Conservation (phyloP, 2,329 filamentous ascomycete species). For the Fusarium albosuccineum region DNA sequence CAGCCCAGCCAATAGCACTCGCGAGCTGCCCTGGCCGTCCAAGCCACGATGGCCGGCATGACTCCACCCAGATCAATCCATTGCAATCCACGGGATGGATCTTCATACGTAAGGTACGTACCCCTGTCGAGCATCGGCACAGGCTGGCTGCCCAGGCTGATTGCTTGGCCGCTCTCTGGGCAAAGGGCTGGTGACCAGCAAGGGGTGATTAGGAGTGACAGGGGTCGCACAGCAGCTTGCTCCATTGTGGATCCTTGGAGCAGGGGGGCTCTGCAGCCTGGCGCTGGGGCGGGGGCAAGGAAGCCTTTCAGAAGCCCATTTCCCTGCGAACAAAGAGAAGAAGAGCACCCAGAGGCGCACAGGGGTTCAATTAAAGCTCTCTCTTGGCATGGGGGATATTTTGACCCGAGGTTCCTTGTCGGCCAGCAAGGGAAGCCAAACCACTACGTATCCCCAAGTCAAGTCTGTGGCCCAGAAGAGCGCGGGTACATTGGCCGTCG, state of each 20-base stretch:
- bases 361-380: slow-evolving; percentile 15
- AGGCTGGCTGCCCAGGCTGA: slow-evolving; percentile 17
- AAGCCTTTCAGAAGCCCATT: slow-evolving; percentile 24
- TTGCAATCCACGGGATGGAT: slow-evolving; percentile 31
- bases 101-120: slow-evolving; percentile 32
- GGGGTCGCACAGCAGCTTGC: slow-evolving; percentile 5
- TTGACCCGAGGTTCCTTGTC: neutral
- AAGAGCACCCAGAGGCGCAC: neutral
- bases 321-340: neutral
- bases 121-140: slow-evolving; percentile 27
- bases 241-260: slow-evolving; percentile 1
- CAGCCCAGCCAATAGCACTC: slow-evolving; percentile 26
- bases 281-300: slow-evolving; percentile 24
- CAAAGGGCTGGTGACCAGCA: slow-evolving; percentile 15
- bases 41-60: slow-evolving; percentile 13
- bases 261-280: slow-evolving; percentile 16
- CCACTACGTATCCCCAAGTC: neutral
- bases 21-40: neutral
- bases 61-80: slow-evolving; percentile 22
- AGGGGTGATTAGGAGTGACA: neutral
- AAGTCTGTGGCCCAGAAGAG: neutral
- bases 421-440: neutral
- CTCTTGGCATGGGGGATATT: slow-evolving; percentile 11
- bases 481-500: neutral
- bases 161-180: slow-evolving; percentile 13